Base-by-base conservation (phyloP, 2,329 filamentous ascomycete genomes). In the Truncatella angustata region DNA sequence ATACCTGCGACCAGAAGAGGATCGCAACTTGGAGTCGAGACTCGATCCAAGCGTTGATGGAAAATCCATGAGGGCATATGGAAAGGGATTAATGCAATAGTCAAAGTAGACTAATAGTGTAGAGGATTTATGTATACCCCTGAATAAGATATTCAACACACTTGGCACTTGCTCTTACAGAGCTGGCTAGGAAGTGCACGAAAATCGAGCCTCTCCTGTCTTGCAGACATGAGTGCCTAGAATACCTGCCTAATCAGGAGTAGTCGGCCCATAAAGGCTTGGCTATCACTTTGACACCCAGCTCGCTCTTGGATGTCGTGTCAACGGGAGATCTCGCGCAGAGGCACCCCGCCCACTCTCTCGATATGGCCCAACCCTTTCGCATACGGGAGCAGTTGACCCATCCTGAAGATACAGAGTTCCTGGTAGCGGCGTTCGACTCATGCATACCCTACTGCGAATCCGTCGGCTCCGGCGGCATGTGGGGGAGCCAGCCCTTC, bases 11-110 rank as follows among this genome's bases (percentile, higher is more conserved):
- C 30, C 62, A 63, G 44, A 53, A 58, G 35, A 63, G 66, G 35
- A 65, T 70, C 23, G 51, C 58, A 37, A 56, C 49, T n/a, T 69
- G 66, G 66, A 64, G 66, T 49, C 60, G 62, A 10, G 59, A 63
- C 2, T 58, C 63, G 10, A 58, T 63, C 24, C 58, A 58, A 47
- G 61, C 50, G 51, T 49, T 59, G 54, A 58, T 60, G 51, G 62
- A 26, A 42, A 24, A 16, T 7, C 12, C 14, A 23, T 50, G 24
- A 21, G 35, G 14, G 23, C 20, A 36, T 7, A 14, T 9, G 12
- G 20, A 24, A 23, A 24, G 5, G 12, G 16, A 16, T 43, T n/a
- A 43, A 23, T 23, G 20, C 7, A 32, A 14, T 32, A 14, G 28
- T 14, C 14, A 2, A 32, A 7, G 28, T 32, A 9, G 28, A 2